These are phyloP conservation scores for Podila minutissima DNA, from an alignment of 192 early-diverging fungal genomes.

Conservation along the genomic window DNA sequence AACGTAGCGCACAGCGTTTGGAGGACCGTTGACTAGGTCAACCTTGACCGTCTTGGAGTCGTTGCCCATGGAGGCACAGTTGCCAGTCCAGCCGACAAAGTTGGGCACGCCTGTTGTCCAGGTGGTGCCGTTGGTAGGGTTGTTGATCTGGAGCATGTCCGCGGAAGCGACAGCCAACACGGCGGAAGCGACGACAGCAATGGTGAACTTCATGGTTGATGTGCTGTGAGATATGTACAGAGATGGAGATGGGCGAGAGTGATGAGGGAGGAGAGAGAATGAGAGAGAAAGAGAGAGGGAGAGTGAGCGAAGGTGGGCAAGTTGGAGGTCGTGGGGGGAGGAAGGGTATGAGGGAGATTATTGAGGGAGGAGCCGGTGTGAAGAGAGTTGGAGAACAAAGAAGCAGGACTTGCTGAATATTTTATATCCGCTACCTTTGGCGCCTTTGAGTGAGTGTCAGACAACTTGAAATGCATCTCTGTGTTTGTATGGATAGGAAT, in stretches of 20 bases:
- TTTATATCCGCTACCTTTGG: too few relatives aligned
- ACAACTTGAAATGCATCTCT: too few relatives aligned
- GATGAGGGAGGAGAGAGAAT: not conserved
- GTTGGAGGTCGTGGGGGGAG: not conserved
- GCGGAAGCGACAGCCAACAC: constrained; percentile 14
- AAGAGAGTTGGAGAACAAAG: not conserved
- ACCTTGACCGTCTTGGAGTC: constrained; percentile 47
- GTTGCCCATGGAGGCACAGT: constrained; percentile 50
- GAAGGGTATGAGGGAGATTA: not conserved
- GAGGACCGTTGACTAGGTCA: constrained; percentile 44
- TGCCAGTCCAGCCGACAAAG: constrained; percentile 47
- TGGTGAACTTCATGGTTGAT: constrained; percentile 24
- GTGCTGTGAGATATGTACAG: not conserved
- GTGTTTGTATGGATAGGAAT: too few relatives aligned
- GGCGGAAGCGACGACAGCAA: constrained; percentile 2
- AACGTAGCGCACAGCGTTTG: constrained; percentile 42
- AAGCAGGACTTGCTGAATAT: too few relatives aligned
- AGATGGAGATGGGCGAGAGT: not conserved
- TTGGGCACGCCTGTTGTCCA: constrained; percentile 42
- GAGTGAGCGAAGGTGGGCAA: not conserved
- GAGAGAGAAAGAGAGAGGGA: not conserved
- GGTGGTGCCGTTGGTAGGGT: constrained; percentile 37
- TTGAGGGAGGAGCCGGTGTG: not conserved
- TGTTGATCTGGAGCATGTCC: constrained; percentile 52
- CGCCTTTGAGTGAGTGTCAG: too few relatives aligned